Evolutionary conservation across 2,329 filamentous ascomycete genomes (phyloP), one percentile per base, ranked within the genome.

Genomic region (Dactylellina cionopaga): DNA sequence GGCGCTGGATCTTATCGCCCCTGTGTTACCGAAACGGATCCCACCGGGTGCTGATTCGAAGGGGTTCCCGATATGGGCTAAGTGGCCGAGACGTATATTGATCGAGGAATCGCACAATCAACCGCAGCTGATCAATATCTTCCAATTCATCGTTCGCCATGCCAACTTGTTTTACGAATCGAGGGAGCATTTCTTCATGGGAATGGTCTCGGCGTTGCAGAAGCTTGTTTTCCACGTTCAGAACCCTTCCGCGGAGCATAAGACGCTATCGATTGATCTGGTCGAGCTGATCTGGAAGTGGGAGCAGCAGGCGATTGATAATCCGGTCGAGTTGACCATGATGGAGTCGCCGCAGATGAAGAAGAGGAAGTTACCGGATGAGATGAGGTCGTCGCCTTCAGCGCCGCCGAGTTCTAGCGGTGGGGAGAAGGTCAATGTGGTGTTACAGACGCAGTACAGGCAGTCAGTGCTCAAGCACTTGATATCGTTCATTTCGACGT

Each of bases 41-140:
- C 88, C 86, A 69, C 84, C 86, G 31, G 84, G 85, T 5, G 84
- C 85, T 3, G 87, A 88, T 55, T 90, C 96, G 75, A 85, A 88
- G 9, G 90, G 91, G 75, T 85, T 86, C 75, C 90, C 92, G 1
- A 84, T 92, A 9, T 99, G 94, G 95, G 92, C 93, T 5, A 89
- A 92, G 75, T 91, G 93, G 75, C 93, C 95, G 27, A 88, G 94
- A 41, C 92, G 93, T 59, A 96, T 99, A 25, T 82, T 99, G 19
- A 89, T 92, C 2, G 96, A 99, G 79, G 95, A 99, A 80, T 93
- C 92, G 24, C 92, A 95, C 74, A 99, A 99, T 77, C 85, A 94
- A 47, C 93, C 96, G 80, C 95, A 98, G 81, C 90, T 98, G 82
- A 96, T 92, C 58, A 95, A 91, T 82, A 98, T 99, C 77, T 98